Base-by-base conservation (phyloP, 2,329 filamentous ascomycete species). In the Fusarium floridanum region DNA sequence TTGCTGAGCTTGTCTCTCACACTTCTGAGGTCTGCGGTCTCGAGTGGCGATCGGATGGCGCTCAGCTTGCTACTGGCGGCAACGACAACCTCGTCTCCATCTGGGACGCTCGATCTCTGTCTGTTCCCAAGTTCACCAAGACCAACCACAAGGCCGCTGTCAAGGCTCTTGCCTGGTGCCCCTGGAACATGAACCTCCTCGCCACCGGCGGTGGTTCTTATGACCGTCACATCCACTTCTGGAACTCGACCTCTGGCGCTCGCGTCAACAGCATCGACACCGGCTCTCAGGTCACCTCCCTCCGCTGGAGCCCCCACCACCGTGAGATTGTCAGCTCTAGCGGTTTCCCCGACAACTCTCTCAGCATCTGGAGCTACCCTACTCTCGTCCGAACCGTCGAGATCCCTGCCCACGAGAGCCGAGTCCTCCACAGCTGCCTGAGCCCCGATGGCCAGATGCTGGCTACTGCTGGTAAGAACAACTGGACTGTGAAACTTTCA, bases 1-100 rank as follows among this genome's bases (percentile, higher is more conserved):
- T 97, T 74, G 97, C 97, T 57, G 96, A 98, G 88, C 94, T 99
- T 57, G 93, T 97, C 74, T 98, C 95, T 7, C 97, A 99, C 88
- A 98, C 95, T 53, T 97, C 96, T 1, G 97, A 99, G 85, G 97
- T 99, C 71, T 99, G 97, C 82, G 97, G 97, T 76, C 92, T 99
- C 6, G 97, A 99, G 85, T 99, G 97, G 97, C 93, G 97, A 78
- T 92, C 95, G 20, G 97, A 99, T 82, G 97, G 97, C 77, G 94
- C 96, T 63, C 97, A 98, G 88, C 93, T 99, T 71, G 97, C 97
- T 63, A 98, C 97, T 64, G 97, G 97, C 80, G 97, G 95, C 83
- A 99, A 99, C 81, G 97, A 99, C 89, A 99, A 99, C 88, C 89
- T 99, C 65, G 97, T 99, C 77, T 97, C 94, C 80, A 99, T 99